Base-by-base conservation (phyloP, 768 basidiomycete species). In the Tylopilus sp. region DNA sequence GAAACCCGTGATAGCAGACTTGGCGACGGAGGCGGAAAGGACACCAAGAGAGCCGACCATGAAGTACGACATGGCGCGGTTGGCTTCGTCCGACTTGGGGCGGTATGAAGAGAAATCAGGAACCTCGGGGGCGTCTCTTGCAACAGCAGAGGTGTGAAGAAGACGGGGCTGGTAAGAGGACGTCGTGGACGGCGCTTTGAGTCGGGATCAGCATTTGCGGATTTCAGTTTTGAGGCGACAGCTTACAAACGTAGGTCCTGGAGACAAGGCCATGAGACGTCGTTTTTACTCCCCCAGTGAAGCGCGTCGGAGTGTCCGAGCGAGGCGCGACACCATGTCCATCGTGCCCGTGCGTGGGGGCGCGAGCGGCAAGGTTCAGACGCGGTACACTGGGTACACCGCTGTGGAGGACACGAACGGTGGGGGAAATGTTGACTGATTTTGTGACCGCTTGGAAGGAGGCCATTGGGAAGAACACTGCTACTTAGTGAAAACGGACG, bases 1-100 rank as follows among this genome's bases (percentile, higher is more conserved):
- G 76, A 98, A 95, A 72, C 96, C 95, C 56, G 91, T 83, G 60
- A 98, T 86, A 61, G 87, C 85, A 29, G 92, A 92, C 76, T 98
- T 96, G 63, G 95, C 95, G 54, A 84, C 92, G 19, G 92, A 92
- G 50, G 96, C 97, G 57, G 92, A 86, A 72, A 99, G 82, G 65
- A 97, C 81, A 66, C 97, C 97, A 64, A 98, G 81, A 37, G 92
- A 80, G 63, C 92, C 90, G 58, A 92, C 84, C 87, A 93, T 89
- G 73, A 93, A 87, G 75, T 93, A 93, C 34, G 88, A 89, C 45
- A 92, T 73, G 43, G 87, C 82, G 56, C 89, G 87, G 76, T 88
- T 89, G 61, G 66, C 74, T 36, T 78, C 75, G 45, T 81, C 75
- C 62, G 84, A 83, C 65, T 81, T 75, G 14, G 86, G 77, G 63